Conservation (phyloP, 2,329 filamentous ascomycete species). For the Aspergillus alliaceus region DNA sequence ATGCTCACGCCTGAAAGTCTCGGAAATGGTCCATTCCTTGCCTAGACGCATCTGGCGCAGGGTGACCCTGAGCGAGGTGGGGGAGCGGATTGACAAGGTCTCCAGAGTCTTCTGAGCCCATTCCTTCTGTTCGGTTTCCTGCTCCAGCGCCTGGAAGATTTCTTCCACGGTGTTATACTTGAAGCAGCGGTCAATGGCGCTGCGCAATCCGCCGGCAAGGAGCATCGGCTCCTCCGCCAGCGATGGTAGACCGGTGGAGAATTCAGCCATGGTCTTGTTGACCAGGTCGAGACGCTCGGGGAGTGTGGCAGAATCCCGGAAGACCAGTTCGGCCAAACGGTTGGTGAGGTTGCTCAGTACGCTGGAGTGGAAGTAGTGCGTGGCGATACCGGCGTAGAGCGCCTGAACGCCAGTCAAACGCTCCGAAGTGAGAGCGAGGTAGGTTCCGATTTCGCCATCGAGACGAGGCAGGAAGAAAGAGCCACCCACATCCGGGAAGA, state of each 20-base stretch:
- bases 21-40: conserved; percentile 71
- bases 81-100: conserved; percentile 76
- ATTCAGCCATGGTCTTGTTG: conserved; percentile 89
- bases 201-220: conserved; percentile 68
- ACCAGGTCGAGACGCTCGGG: conserved; percentile 68
- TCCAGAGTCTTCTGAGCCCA: conserved; percentile 80
- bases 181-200: conserved; percentile 84
- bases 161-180: conserved; percentile 64
- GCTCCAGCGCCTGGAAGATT: conserved; percentile 68
- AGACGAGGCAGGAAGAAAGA: conserved; percentile 94
- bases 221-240: conserved; percentile 61
- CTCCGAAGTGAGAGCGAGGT: conserved; percentile 89
- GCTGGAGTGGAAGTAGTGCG: conserved; percentile 93
- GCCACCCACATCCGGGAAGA: conserved; percentile 96
- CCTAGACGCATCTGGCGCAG: conserved; percentile 80
- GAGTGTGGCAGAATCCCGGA: conserved; percentile 72
- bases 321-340: conserved; percentile 84
- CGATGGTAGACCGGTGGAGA: conserved; percentile 74
- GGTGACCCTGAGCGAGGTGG: conserved; percentile 81
- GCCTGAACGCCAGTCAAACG: conserved; percentile 78
- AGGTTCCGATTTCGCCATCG: conserved; percentile 83
- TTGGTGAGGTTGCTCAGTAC: conserved; percentile 77
- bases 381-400: conserved; percentile 89
- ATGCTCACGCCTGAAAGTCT: conserved; percentile 85
- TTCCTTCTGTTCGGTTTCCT: conserved; percentile 55